Evolutionary conservation across 2,329 filamentous ascomycete species (phyloP).

Genomic region (Trematosphaeria pertusa): DNA sequence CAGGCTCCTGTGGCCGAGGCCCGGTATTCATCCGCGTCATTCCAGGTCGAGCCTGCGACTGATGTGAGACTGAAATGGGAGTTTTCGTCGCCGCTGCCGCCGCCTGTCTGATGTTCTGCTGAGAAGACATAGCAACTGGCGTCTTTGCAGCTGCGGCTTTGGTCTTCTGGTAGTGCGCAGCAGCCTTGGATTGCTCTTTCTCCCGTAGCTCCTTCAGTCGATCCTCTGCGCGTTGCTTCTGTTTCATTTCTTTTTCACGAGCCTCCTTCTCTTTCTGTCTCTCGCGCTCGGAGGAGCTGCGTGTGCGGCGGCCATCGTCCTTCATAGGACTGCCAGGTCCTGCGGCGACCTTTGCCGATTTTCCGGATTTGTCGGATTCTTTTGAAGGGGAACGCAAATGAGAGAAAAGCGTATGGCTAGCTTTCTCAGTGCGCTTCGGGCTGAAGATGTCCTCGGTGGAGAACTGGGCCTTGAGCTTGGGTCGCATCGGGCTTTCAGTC

Average conservation of each 20-base stretch:
- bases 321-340: slow-evolving; percentile 41
- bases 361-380: slow-evolving; percentile 39
- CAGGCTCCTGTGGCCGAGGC: slow-evolving; percentile 43
- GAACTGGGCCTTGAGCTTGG: slow-evolving; percentile 28
- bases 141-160: slow-evolving; percentile 59
- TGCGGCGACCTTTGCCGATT: slow-evolving; percentile 32
- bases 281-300: slow-evolving; percentile 67
- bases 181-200: slow-evolving; percentile 73
- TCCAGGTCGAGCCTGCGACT: slow-evolving; percentile 38
- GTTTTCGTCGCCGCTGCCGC: slow-evolving; percentile 57
- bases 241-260: slow-evolving; percentile 66
- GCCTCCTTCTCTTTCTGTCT: slow-evolving; percentile 66
- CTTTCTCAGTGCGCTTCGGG: slow-evolving; percentile 41
- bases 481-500: slow-evolving; percentile 40
- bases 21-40: slow-evolving; percentile 36
- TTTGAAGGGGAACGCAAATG: slow-evolving; percentile 46
- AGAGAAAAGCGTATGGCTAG: slow-evolving; percentile 38
- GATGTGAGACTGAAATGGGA: slow-evolving; percentile 35
- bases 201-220: slow-evolving; percentile 72
- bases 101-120: slow-evolving; percentile 38
- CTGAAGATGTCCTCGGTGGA: slow-evolving; percentile 45
- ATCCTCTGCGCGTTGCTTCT: slow-evolving; percentile 66
- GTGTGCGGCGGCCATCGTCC: slow-evolving; percentile 56
- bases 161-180: slow-evolving; percentile 50
- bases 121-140: slow-evolving; percentile 45